Base-by-base conservation (phyloP, 1,284 basidiomycete genomes). In the Malassezia slooffiae region DNA sequence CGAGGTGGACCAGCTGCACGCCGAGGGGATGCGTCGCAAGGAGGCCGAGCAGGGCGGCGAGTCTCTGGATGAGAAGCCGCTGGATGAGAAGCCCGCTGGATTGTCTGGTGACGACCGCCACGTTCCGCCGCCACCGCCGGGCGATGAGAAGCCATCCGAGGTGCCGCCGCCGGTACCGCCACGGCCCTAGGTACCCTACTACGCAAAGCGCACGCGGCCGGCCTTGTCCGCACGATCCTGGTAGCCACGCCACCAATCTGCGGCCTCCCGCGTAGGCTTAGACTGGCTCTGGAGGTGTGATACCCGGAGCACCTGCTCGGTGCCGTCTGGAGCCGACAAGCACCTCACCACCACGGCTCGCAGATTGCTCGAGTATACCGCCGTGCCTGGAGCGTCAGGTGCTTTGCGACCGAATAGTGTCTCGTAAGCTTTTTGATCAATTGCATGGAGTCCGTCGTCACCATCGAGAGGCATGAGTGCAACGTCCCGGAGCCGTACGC, bases 41-140 rank as follows among this genome's bases (percentile, higher is more conserved):
- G 50, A 57, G 5, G 50, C 52, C 28, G 49, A 50, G 5, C 32
- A 48, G 33, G 43, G 38, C 19, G 55, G 38, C 7, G 6, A 20
- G 50, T 21, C n/a, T n/a, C n/a, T n/a, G n/a, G n/a, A n/a, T n/a
- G n/a, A n/a, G n/a, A 27, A 21, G 37, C 16, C 4, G 24, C 24
- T 12, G 19, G 4, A 15, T 33, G n/a, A 22, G n/a, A 29, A 26
- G 40, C 17, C 23, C 32, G 41, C 12, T 46, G 38, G 34, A 52
- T 47, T 24, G 37, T 75, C n/a, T n/a, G n/a, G n/a, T n/a, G n/a
- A 36, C 73, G 67, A 20, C 75, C 76, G 19, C 75, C 75, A 5
- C 75, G 78, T 0, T 79, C 76, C 59, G 74, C 71, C 41, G 56
- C 55, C 32, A 41, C 52, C 15, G 37, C 52, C 12, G 40, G 47